Evolutionary conservation across 495 filamentous ascomycete species (phyloP), one percentile per base, ranked within the genome.

Genomic region (Apiosordaria backusii): DNA sequence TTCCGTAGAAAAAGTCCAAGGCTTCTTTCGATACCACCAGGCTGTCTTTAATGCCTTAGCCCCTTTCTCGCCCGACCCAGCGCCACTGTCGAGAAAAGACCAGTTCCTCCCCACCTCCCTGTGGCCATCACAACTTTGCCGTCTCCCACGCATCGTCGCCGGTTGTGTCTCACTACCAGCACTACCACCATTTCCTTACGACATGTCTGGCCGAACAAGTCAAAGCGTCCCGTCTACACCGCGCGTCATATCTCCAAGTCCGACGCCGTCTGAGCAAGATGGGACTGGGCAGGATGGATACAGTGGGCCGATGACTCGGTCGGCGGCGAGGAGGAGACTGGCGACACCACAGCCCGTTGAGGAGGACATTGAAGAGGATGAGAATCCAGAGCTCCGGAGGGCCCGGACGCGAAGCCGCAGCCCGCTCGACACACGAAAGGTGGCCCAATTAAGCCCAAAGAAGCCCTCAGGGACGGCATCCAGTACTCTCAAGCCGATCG

Each of bases 231-330:
- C 67, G 23, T 63, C 54, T 7, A 72, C 63, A 16, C 70, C 70
- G 21, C 85, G 88, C 70, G 85, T 91, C 71, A 90, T 88, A 63
- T 89, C 88, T 22, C 89, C 89, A 23, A 87, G 87, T 24, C 88
- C 88, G 60, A 83, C 87, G 1, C 82, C 86, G 18, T 86, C 87
- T 57, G 87, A 89, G 60, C 71, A 67, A 24, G 78, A 77, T 24
- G 76, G 67, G 71, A 80, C 45, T 72, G 76, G 68, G 16, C 75
- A 72, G 65, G 82, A 85, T 66, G 79, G 75, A 57, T 89, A 89
- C 74, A 77, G 77, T 65, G 87, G 83, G 18, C 89, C 89, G 16
- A 79, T 83, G 50, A 90, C 87, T 60, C 81, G 89, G 64, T 89
- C 88, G 35, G 83, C 86, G 60, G 81, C 85, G 24, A 83, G 85